Evolutionary conservation across 139 green algal species (phyloP).

Genomic region (Deuterostichococcus epilithicus): DNA sequence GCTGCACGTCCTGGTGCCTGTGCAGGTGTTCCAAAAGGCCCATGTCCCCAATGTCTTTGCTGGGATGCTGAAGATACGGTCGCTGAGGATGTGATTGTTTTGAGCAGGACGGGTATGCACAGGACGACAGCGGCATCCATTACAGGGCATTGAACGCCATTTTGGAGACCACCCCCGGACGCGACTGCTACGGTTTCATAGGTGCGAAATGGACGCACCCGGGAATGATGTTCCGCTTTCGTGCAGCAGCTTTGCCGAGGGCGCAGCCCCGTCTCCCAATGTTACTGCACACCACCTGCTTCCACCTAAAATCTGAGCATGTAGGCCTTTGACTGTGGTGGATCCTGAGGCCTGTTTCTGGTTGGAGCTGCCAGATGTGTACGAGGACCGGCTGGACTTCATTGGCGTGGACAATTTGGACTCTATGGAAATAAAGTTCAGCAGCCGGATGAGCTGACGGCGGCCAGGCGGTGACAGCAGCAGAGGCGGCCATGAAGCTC

Average conservation of each 20-base stretch:
- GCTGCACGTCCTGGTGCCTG: neutral
- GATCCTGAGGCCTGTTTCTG: too few relatives aligned
- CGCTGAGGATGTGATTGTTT: neutral
- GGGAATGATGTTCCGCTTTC: too few relatives aligned
- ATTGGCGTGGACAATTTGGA: constrained; percentile 40
- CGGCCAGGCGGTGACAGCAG: too few relatives aligned
- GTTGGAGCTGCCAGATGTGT: constrained; percentile 21
- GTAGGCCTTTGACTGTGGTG: too few relatives aligned
- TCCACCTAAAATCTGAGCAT: too few relatives aligned
- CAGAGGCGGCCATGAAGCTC: too few relatives aligned
- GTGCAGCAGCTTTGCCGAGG: too few relatives aligned
- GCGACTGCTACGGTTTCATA: constrained; percentile 52
- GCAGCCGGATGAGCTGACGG: too few relatives aligned
- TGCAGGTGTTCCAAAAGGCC: neutral
- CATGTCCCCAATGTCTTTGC: neutral
- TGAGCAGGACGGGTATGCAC: constrained; percentile 44
- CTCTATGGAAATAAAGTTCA: neutral
- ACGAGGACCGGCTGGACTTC: constrained; percentile 36
- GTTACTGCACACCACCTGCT: too few relatives aligned
- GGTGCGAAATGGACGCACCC: too few relatives aligned
- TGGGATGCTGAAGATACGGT: neutral
- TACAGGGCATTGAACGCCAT: constrained; percentile 61
- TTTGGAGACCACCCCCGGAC: constrained; percentile 59
- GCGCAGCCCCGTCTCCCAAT: too few relatives aligned
- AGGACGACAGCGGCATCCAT: constrained; percentile 54